phyloP scores from a whole-genome alignment of 2,329 filamentous ascomycete species.

The Zymoseptoria ardabiliae region DNA sequence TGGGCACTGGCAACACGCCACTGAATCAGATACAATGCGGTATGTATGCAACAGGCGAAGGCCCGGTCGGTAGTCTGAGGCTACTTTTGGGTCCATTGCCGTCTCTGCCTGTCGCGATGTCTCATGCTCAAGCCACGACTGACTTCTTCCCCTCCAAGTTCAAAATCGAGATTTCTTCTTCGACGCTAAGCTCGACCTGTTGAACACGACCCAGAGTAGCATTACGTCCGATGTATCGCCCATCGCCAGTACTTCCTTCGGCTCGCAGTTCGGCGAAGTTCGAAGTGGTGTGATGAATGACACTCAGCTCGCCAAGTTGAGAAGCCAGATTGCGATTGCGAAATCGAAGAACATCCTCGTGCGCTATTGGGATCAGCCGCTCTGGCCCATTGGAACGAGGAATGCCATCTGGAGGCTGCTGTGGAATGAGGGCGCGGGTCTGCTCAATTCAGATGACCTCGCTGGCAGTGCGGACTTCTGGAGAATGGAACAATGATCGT shows the following conservation, averaged over 20 bases:
- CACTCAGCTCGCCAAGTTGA: conserved; percentile 45
- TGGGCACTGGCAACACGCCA: conserved; percentile 53
- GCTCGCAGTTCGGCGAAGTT: conserved; percentile 35
- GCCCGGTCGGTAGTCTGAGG: conserved; percentile 14
- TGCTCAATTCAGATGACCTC: conserved; percentile 60
- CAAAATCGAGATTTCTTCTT: conserved; percentile 46
- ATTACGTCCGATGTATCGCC: conserved; percentile 45
- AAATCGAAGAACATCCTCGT: conserved; percentile 51
- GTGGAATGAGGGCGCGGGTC: conserved; percentile 50
- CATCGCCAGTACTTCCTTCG: conserved; percentile 49
- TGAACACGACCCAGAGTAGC: conserved; percentile 36
- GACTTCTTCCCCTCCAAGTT: conserved; percentile 1
- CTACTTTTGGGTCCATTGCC: too few species aligned
- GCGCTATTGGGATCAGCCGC: conserved; percentile 57
- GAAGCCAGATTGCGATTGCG: conserved; percentile 47
- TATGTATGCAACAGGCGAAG: conserved; percentile 23
- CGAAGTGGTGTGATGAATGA: conserved; percentile 33
- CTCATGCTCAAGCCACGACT: neutral
- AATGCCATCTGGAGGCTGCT: conserved; percentile 53
- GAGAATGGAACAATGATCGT: conserved; percentile 17
- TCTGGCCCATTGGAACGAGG: conserved; percentile 51
- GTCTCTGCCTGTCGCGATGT: too few species aligned
- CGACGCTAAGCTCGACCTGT: conserved; percentile 47
- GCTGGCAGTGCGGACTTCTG: conserved; percentile 42
- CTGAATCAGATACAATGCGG: conserved; percentile 38